Evolutionary conservation across 2,329 filamentous ascomycete genomes (phyloP), one percentile per base, ranked within the genome.

Genomic region (Pyricularia sp.): DNA sequence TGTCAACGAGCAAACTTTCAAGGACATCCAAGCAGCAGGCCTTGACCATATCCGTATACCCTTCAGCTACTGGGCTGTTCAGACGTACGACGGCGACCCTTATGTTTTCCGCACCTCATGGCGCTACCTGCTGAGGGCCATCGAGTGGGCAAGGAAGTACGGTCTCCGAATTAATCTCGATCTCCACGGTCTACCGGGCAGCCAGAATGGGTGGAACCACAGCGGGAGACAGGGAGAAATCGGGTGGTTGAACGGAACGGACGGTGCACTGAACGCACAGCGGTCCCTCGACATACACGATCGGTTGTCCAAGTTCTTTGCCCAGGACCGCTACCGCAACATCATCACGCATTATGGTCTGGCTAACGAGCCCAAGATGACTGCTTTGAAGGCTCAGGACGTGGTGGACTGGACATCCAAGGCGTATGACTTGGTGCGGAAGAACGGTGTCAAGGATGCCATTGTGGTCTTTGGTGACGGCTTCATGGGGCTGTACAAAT

Each of bases 131-230:
- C 83, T 99, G 10, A 88, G 94, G 19, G 91, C 83, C 10, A 96
- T 99, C 69, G 94, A 99, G 75, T 99, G 91, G 83, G 91, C 90
- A 60, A 88, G 94, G 30, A 93, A 96, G 72, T 89, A 97, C 74
- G 94, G 94, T 0, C 79, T 99, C 4, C 88, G 94, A 1, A 86
- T 99, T 55, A 97, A 97, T 68, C 84, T 99, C 4, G 94, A 99
- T 74, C 78, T 97, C 4, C 94, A 99, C 76, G 92, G 84, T n/a
- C 80, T 94, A 0, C 93, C 93, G 0, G 94, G 94, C 0, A 93
- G 89, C 67, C 94, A 97, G 73, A 99, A 99, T 71, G 94, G 94
- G 1, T 97, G 93, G 93, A 97, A 97, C 71, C 94, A 99, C 75
- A 96, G 90, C 70, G 94, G 94, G 0, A 85, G 87, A 10, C 88